Evolutionary conservation across 495 filamentous ascomycete species (phyloP), one percentile per base, ranked within the genome.

Genomic region (Penicillium roqueforti): DNA sequence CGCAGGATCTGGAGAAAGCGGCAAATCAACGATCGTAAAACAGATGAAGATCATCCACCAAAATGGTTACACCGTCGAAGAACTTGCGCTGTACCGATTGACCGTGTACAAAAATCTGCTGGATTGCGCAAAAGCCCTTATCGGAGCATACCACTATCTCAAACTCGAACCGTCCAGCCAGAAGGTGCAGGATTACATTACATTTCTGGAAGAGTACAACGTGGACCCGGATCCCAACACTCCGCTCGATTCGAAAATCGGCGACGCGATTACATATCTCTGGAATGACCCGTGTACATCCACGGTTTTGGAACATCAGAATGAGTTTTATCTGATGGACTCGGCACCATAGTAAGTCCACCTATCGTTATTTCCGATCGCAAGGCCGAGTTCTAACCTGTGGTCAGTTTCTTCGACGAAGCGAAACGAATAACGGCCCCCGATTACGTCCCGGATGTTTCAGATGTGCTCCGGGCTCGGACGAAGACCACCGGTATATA

Each of bases 31-130:
- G 4, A 97, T 97, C 58, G 93, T 98, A 57, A 97, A 97, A 71
- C 93, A 97, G 79, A 98, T 97, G 93, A 98, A 98, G 74, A 97
- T 98, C 64, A 97, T 97, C 59, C 93, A 97, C 64, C 88, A 97
- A 63, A 95, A 95, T 73, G 93, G 93, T 53, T 98, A 97, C 69
- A 87, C 88, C 3, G 80, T 86, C 54, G 91, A 97, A 58, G 93
- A 98, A 68, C 81, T 97, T 47, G 86, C 85, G 44, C 81, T 95
- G 61, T 97, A 98, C 73, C 88, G 93, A 37, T 81, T 95, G 46
- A 97, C 92, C 26, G 89, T 98, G 37, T 98, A 95, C 78, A 97
- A 97, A 76, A 98, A 98, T 69, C 79, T 98, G 7, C 78, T 97
- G 47, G 93, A 98, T 73, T 98, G 93, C 78, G 88, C 90, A 55